phyloP scores from a whole-genome alignment of 768 basidiomycete species.

The Gloeophyllum trabeum region DNA sequence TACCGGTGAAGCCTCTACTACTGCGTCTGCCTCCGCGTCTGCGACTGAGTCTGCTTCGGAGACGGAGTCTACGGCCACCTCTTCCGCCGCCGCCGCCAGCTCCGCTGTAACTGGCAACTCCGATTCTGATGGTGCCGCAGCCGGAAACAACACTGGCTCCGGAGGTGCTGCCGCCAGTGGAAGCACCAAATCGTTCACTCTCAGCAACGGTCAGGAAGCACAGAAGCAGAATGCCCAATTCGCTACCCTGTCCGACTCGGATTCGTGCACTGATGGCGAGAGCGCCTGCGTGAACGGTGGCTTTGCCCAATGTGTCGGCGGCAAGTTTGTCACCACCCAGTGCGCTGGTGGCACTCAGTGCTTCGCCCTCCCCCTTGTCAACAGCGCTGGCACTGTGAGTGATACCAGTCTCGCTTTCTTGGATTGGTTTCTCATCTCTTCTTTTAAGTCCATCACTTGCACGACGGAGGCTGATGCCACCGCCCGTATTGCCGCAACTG shows the following conservation, averaged over 20 bases:
- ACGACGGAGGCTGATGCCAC: slow-evolving; percentile 34
- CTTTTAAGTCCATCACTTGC: slow-evolving; percentile 42
- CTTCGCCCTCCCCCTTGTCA: slow-evolving; percentile 2
- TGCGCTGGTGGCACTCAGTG: slow-evolving; percentile 15
- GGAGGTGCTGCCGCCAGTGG: slow-evolving; percentile 2
- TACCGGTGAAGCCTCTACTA: background rate
- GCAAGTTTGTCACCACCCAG: slow-evolving; percentile 19
- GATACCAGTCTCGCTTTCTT: too few species aligned
- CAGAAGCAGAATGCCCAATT: slow-evolving; percentile 22
- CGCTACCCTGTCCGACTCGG: slow-evolving; percentile 10
- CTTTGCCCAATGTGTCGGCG: slow-evolving; percentile 48
- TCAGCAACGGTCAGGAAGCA: slow-evolving; percentile 21
- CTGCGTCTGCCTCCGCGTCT: background rate
- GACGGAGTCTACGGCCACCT: background rate
- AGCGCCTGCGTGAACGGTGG: slow-evolving; percentile 35
- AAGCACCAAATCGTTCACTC: slow-evolving; percentile 10
- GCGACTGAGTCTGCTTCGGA: background rate
- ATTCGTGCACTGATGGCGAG: slow-evolving; percentile 18
- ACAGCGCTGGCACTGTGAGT: background rate
- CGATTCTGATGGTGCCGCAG: slow-evolving; percentile 4
- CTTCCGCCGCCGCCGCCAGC: slow-evolving; percentile 3
- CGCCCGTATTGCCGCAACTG: slow-evolving; percentile 31
- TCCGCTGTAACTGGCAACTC: slow-evolving; percentile 3
- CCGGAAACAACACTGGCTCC: slow-evolving; percentile 5
- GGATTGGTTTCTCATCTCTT: too few species aligned